Base-by-base conservation (phyloP, 108 stramenopile genomes). In the Parietichytrium sp. region DNA sequence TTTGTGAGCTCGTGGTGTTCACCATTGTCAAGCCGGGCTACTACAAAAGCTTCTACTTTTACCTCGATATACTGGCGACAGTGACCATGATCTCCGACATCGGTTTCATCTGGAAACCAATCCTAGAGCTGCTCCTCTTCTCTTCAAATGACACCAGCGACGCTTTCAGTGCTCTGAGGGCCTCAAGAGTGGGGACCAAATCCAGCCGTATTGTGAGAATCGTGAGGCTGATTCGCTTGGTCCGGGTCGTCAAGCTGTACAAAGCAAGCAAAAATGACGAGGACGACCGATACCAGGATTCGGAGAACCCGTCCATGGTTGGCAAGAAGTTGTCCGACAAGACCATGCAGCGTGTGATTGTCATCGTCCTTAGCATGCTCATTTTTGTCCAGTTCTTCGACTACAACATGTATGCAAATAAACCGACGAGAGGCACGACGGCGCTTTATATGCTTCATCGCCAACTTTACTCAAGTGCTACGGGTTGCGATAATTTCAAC, bases 261-360 rank as follows among this genome's bases (percentile, higher is more conserved):
- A 89, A 89, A 82, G 86, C 13, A 4, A 13, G 26, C 16, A 48
- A 78, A 26, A 52, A 54, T 29, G 82, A 10, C 6, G 72, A 49
- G 30, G 77, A 78, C 52, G 15, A 52, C 16, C 48, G 33, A 4
- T 49, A 23, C 26, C 23, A 16, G 3, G 48, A 51, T 7, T 42
- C 31, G 25, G 85, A 83, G 54, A 80, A 80, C 8, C 79, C 49
- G 4, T 87, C 85, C 52, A 87, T 90, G 80, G 89, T 93, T 61
- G 93, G 93, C 16, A 88, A 86, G 3, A 89, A 87, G 52, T 84
- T 93, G 45, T 89, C 89, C 51, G 93, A 93, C 45, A 88, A 90
- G 45, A 93, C 92, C 48, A 93, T 87, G 25, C 85, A 91, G 8
- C 83, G 91, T 38, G 91, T 92, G 13, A 90, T 92, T 54, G 78